Evolutionary conservation across 306 rosid genomes (phyloP), one percentile per base, ranked within the genome.

Genomic region (Gillenia trifoliata): DNA sequence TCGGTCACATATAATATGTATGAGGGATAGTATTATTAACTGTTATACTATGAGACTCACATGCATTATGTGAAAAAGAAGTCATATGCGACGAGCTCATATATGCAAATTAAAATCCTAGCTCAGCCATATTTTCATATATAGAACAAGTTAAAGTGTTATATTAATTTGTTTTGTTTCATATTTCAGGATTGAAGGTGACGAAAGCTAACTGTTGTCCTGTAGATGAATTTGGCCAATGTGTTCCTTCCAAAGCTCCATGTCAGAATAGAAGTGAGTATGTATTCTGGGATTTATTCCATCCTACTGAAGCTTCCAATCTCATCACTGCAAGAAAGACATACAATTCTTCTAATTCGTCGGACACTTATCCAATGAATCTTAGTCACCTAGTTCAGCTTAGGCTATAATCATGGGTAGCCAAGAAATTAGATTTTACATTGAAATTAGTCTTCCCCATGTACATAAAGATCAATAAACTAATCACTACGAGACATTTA

Each of bases 271-370:
- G 88, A 81, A 76, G 1, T 4, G 84, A 67, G 13, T 78, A 86
- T 30, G 23, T 71, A 15, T 88, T 84, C 71, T 86, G 87, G 88
- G 96, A 90, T 79, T 50, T 63, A 1, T 75, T 50, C 29, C 92
- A 85, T 66, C 76, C 89, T 19, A 76, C 89, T 0, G 88, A 83
- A 29, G 81, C 79, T 15, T 56, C 25, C 3, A 86, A 86, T 78
- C 11, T 15, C 41, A 4, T 79, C n/a, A 22, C 13, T 9, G 87
- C 88, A 43, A 10, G 0, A n/a, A 1, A 22, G 34, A 2, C 74
- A 17, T 87, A 80, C 80, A 45, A 71, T 36, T 29, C 75, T 45
- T 6, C n/a, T 28, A 3, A 40, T 33, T 47, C 41, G 26, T n/a
- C 64, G 6, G 76, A 70, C 61, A 68, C 74, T 33, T 61, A 71